Evolutionary conservation across 2,329 filamentous ascomycete species (phyloP), one percentile per base, ranked within the genome.

Genomic region (Ceratocystis colombiana): DNA sequence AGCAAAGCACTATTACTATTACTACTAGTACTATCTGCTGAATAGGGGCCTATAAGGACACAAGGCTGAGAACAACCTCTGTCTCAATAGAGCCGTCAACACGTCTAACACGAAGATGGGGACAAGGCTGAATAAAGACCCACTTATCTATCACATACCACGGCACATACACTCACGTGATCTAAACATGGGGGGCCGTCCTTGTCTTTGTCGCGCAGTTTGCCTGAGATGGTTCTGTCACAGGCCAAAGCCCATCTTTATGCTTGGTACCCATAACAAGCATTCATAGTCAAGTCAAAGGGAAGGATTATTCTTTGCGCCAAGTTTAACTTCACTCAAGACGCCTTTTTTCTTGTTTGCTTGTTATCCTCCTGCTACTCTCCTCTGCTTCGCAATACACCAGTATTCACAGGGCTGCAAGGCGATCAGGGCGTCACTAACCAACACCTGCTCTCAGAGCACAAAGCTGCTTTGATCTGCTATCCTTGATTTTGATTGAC

Each of bases 271-370:
- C 10, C 48, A 28, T 53, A 25, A 53, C 48, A 12, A 28, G 48
- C 48, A 28, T 53, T 28, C 10, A 53, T 53, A 28, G 4, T 25
- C 7, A 41, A 53, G 48, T 22, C 48, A 28, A 53, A 25, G 55
- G 55, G 25, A 59, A 15, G 15, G 55, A 37, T 59, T 59, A 7
- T 17, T 59, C 48, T 59, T 59, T 59, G 55, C 55, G 55, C 55
- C 55, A 59, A 25, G 15, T 37, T 25, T 12, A 33, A n/a, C 20
- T 22, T 12, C 7, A 53, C 48, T 2, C 20, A 53, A 53, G 22
- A 8, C 22, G 8, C 20, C 12, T 28, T 12, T 53, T 25, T 25
- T 25, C 20, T 48, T 48, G 46, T 22, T n/a, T 53, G 48, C 10
- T 28, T 53, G 25, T 28, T 25, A 53, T 53, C 8, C 22, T 28